Percentiles rank a stretch among this genome's conserved stretches.
These are phyloP conservation scores for Omphalotus guepiniiformis DNA, from an alignment of 768 basidiomycete genomes.

Conservation along the genomic window DNA sequence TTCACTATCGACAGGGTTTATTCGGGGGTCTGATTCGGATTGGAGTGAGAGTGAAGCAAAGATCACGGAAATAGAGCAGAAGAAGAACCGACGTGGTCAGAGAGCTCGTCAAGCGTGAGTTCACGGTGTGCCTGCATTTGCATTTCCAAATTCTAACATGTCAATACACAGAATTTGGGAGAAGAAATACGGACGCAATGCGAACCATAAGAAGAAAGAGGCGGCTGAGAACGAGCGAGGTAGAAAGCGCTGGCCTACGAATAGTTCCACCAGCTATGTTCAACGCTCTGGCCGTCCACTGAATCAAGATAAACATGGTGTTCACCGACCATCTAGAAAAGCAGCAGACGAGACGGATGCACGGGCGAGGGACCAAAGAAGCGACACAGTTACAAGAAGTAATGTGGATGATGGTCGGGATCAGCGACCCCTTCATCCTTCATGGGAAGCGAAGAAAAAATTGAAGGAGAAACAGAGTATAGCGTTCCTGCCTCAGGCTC, in stretches of 20 bases:
- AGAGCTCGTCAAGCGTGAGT: slow-evolving; percentile 92
- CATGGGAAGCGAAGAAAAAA: slow-evolving; percentile 92
- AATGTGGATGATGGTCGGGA: slow-evolving; percentile 8
- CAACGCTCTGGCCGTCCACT: background rate
- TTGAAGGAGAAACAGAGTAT: slow-evolving; percentile 65
- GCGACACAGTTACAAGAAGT: slow-evolving; percentile 4
- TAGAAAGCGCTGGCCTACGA: slow-evolving; percentile 7
- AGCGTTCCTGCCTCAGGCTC: slow-evolving; percentile 52
- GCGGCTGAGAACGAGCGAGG: slow-evolving; percentile 15
- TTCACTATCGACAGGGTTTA: slow-evolving; percentile 81
- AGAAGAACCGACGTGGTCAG: slow-evolving; percentile 91
- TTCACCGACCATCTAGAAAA: background rate
- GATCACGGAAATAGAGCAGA: slow-evolving; percentile 45
- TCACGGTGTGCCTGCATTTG: background rate
- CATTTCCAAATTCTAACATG: slow-evolving; percentile 3
- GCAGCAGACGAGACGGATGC: background rate
- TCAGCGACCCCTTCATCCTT: slow-evolving; percentile 70
- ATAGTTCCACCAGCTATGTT: too few species aligned
- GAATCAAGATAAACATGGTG: slow-evolving; percentile 3
- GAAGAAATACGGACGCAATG: slow-evolving; percentile 88
- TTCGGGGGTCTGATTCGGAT: slow-evolving; percentile 78
- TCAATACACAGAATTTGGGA: slow-evolving; percentile 83
- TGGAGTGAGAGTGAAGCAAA: slow-evolving; percentile 61
- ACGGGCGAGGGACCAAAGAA: slow-evolving; percentile 2
- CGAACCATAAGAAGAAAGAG: slow-evolving; percentile 85